Evolutionary conservation across 192 early-diverging fungal genomes (phyloP), one percentile per base, ranked within the genome.

Genomic region (Mortierella hygrophila): DNA sequence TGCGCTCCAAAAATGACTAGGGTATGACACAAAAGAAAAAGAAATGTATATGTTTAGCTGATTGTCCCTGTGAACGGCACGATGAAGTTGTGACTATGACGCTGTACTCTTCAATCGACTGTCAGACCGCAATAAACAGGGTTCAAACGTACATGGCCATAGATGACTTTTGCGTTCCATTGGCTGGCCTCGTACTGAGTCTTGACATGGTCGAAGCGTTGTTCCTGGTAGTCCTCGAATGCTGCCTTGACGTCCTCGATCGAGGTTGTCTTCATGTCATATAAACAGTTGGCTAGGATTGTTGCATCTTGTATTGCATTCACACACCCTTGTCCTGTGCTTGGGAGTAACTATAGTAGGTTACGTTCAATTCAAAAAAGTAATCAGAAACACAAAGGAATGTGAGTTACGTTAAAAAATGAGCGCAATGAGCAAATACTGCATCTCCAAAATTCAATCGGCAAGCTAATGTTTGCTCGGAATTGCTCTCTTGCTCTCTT

Each of bases 271-370:
- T 8, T 42, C 38, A 71, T 38, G 8, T 71, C 70, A 42, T 71
- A 71, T 21, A 71, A 7, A 42, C 70, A 71, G 21, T 71, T 71
- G 3, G 70, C 70, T 21, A 71, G 70, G n/a, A 71, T 10, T 21
- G 37, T 41, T 2, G 70, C 29, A 42, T 71, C 70, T 20, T 71
- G 70, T 23, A 71, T 2, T 23, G 70, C 70, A 11, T 71, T 71
- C 38, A 71, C 70, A 71, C 70, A 71, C 4, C 70, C 70, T 37
- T 71, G 70, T 38, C 70, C 70, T 42, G 70, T 71, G 20, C 70
- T 71, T 10, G 70, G 70, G 20, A 71, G 70, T 20, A 71, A 71
- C 70, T 71, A n/a, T 41, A 4, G 21, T 18, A 7, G 15, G 18
- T 52, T 52, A 3, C 18, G 49, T 52, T 52, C 49, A 52, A 52